Percentiles rank a stretch among this genome's conserved stretches.
Conservation (phyloP, 1,284 basidiomycete species). For the Taiwanofungus camphoratus region DNA sequence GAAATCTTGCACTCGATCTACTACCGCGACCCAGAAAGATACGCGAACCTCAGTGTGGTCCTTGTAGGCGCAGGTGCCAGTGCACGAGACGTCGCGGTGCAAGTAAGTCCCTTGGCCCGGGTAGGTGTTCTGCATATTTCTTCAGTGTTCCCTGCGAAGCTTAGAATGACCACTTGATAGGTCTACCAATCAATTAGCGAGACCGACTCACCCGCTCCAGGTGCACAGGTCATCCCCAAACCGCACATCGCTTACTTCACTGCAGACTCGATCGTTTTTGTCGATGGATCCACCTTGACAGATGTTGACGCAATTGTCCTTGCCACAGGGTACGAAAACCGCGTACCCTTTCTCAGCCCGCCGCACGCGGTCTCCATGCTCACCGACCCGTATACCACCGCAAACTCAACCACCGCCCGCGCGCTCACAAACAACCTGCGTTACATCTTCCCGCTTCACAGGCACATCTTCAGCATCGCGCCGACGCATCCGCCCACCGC, state of each 20-base stretch:
- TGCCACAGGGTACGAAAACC: conserved; percentile 50
- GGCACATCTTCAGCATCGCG: conserved; percentile 47
- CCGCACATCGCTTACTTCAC: conserved; percentile 47
- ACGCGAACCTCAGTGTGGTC: conserved; percentile 37
- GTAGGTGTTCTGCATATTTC: conserved; percentile 30
- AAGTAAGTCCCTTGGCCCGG: conserved; percentile 35
- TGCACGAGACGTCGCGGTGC: conserved; percentile 41
- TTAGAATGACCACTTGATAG: too few species aligned
- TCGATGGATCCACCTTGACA: conserved; percentile 34
- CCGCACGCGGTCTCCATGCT: conserved; percentile 24
- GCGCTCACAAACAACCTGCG: conserved; percentile 42
- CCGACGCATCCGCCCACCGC: conserved; percentile 41
- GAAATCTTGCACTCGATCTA: conserved; percentile 49
- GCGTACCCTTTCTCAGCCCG: conserved; percentile 44
- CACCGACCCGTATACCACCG: conserved; percentile 14
- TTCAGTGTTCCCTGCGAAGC: background rate
- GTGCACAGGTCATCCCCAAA: conserved; percentile 29
- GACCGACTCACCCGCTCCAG: conserved; percentile 21
- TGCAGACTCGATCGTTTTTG: conserved; percentile 36
- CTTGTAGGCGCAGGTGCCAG: conserved; percentile 50
- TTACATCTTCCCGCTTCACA: conserved; percentile 50
- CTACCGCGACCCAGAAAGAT: conserved; percentile 43
- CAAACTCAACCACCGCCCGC: conserved; percentile 23
- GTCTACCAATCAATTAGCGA: conserved; percentile 37
- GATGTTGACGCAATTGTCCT: conserved; percentile 45